Evolutionary conservation across 257 asterid genomes (phyloP).

Genomic region (Forsythia viridissima): DNA sequence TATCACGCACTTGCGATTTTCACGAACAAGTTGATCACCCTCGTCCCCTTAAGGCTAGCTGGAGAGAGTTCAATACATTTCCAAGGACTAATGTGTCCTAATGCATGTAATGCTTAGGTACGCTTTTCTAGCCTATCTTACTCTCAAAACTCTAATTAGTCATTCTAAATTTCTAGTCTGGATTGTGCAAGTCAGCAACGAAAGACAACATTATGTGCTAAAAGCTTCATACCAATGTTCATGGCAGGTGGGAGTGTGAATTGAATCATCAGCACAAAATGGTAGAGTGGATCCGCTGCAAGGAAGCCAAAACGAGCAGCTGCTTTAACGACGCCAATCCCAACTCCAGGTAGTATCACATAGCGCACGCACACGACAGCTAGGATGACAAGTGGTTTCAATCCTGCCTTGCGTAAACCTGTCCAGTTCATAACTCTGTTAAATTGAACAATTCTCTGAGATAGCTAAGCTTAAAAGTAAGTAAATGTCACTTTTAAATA

Average conservation of each 20-base stretch:
- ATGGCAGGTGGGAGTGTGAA: conserved; percentile 89
- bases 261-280: conserved; percentile 78
- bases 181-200: too few relatives aligned
- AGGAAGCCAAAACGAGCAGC: conserved; percentile 69
- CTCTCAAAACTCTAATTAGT: too few relatives aligned
- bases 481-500: not conserved
- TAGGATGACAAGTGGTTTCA: conserved; percentile 39
- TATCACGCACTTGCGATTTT: too few relatives aligned
- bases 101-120: too few relatives aligned
- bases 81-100: too few relatives aligned
- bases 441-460: too few relatives aligned
- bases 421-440: not conserved
- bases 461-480: not conserved
- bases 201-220: not conserved
- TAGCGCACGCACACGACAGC: conserved; percentile 65
- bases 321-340: conserved; percentile 61
- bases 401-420: conserved; percentile 62
- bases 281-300: conserved; percentile 81
- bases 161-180: too few relatives aligned
- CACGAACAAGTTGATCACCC: too few relatives aligned
- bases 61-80: too few relatives aligned
- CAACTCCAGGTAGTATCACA: conserved; percentile 62
- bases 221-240: conserved; percentile 57
- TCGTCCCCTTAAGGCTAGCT: too few relatives aligned
- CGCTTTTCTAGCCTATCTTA: too few relatives aligned